A percentile compares a stretch with the other conserved stretches of the same genome.
Conservation (phyloP, 75 land plant species). For the Cupressus sempervirens region DNA sequence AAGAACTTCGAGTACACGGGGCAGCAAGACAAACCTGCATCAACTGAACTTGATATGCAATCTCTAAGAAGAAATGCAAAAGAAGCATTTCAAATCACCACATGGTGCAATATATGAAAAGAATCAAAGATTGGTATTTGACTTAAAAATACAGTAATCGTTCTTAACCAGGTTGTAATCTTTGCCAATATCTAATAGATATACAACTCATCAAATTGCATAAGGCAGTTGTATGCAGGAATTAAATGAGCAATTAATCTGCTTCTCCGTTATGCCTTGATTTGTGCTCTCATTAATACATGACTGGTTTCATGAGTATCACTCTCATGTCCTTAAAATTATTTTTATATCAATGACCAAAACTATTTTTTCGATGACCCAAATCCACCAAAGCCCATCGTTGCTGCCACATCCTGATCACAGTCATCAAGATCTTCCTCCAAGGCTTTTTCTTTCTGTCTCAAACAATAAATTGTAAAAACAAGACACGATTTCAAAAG, state of each 20-base stretch:
- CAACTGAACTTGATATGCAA: not conserved
- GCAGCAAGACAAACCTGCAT: not conserved
- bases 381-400: constrained; percentile 99
- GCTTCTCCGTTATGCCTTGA: not conserved
- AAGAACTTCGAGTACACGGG: not conserved
- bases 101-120: not conserved
- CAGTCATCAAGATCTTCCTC: constrained; percentile 69
- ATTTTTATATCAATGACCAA: not conserved
- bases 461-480: not conserved
- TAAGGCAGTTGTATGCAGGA: not conserved
- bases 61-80: not conserved
- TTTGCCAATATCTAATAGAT: not conserved
- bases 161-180: not conserved
- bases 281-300: not conserved
- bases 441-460: constrained; percentile 65
- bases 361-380: constrained; percentile 71
- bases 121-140: not conserved
- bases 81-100: not conserved
- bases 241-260: not conserved
- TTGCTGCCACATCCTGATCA: constrained; percentile 79
- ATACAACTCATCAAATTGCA: not conserved
- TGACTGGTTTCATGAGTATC: not conserved
- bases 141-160: not conserved
- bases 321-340: not conserved
- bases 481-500: constrained; percentile 9